phyloP scores from a whole-genome alignment of 2,329 filamentous ascomycete species.

The Talaromyces piceae region DNA sequence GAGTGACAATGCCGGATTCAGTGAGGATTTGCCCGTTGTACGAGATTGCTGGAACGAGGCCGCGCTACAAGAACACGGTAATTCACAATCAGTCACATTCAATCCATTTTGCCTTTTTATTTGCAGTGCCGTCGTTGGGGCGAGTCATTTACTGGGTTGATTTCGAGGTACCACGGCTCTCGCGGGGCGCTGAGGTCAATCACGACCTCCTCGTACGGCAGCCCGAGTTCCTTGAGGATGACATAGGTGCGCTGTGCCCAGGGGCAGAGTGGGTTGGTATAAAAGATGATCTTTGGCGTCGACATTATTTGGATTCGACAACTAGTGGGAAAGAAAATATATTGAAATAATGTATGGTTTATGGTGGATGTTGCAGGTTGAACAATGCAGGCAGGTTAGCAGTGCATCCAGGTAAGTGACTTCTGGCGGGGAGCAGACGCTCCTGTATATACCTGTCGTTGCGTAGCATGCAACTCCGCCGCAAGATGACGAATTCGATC shows the following conservation, averaged over 20 bases:
- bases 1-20: constrained; percentile 65
- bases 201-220: constrained; percentile 62
- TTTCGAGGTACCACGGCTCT: constrained; percentile 63
- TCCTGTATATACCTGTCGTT: background rate
- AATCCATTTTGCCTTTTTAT: background rate
- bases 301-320: constrained; percentile 24
- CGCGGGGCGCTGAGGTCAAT: constrained; percentile 65
- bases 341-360: background rate
- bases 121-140: too few relatives aligned
- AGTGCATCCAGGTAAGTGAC: too few relatives aligned
- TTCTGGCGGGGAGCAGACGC: background rate
- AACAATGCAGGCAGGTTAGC: background rate
- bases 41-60: constrained; percentile 64
- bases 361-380: background rate
- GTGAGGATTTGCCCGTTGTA: constrained; percentile 64
- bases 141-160: constrained; percentile 54
- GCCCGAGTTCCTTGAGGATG: constrained; percentile 56
- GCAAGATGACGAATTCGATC: background rate
- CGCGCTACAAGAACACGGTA: constrained; percentile 40
- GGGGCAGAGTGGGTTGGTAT: constrained; percentile 63
- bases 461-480: background rate
- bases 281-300: constrained; percentile 53
- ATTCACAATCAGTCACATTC: too few relatives aligned
- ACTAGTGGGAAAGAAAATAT: too few relatives aligned
- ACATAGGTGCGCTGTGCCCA: constrained; percentile 73